Evolutionary conservation across 306 rosid genomes (phyloP).

Genomic region (Vicia villosa): DNA sequence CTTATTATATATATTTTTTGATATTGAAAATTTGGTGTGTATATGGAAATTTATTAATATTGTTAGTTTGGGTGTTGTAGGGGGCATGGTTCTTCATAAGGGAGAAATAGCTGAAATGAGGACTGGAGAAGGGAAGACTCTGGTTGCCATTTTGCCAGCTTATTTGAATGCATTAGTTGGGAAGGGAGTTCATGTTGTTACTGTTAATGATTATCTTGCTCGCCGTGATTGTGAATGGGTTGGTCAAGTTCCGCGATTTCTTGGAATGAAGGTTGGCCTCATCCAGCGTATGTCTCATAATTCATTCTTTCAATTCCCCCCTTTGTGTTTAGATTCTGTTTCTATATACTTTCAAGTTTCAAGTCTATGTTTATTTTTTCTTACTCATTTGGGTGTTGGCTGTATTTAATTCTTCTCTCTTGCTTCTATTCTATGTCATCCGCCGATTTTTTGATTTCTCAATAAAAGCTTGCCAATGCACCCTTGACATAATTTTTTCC

Average conservation of each 20-base stretch:
- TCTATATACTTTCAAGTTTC: neutral
- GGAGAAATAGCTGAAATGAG: conserved; percentile 99
- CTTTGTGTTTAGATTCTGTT: conserved; percentile 6
- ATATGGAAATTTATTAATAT: neutral
- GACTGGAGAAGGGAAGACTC: conserved; percentile 98
- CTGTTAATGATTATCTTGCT: conserved; percentile 95
- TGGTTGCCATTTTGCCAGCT: conserved; percentile 95
- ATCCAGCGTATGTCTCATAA: conserved; percentile 90
- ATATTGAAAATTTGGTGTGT: neutral
- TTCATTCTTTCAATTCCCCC: conserved; percentile 20
- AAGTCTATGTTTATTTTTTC: conserved; percentile 15
- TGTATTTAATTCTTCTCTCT: conserved; percentile 11
- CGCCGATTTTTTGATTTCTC: conserved; percentile 11
- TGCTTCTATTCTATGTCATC: conserved; percentile 25
- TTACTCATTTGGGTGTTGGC: conserved; percentile 16
- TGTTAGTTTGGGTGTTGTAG: conserved; percentile 47
- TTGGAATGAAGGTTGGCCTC: conserved; percentile 99
- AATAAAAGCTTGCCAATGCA: neutral
- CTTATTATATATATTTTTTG: neutral
- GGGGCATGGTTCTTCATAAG: conserved; percentile 97
- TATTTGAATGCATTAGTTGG: conserved; percentile 91
- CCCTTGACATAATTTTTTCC: conserved; percentile 11
- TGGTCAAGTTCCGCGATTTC: conserved; percentile 99
- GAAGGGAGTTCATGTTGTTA: conserved; percentile 93
- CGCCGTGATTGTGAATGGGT: conserved; percentile 98